phyloP scores from a whole-genome alignment of 164 flowering plant species.

The Aristolochia fimbriata region DNA sequence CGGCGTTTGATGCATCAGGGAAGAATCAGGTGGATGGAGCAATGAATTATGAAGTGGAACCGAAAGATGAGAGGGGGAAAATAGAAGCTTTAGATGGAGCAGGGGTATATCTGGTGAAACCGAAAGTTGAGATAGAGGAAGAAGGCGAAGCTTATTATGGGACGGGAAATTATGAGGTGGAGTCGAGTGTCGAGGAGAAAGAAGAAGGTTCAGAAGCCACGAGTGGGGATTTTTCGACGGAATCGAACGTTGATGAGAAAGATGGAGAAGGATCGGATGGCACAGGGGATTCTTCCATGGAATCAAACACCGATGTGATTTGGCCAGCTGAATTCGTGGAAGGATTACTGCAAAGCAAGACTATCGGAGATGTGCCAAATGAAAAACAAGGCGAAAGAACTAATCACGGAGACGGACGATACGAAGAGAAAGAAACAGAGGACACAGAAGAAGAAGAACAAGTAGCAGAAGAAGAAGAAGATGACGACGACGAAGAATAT shows the following conservation, averaged over 20 bases:
- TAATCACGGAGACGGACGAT: background rate
- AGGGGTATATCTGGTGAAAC: background rate
- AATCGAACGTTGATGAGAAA: background rate
- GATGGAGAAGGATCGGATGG: slow-evolving; percentile 16
- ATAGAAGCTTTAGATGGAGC: background rate
- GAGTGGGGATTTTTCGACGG: background rate
- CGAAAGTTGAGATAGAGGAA: background rate
- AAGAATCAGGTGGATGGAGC: background rate
- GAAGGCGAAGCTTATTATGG: background rate
- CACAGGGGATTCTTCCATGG: slow-evolving; percentile 17
- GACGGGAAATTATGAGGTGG: background rate
- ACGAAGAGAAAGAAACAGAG: background rate
- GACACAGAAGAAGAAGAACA: background rate
- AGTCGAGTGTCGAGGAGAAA: background rate
- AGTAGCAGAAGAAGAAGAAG: background rate
- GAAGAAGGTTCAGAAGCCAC: background rate
- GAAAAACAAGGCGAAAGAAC: background rate
- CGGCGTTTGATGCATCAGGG: background rate
- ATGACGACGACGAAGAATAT: background rate
- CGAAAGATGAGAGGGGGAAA: background rate
- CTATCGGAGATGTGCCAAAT: background rate
- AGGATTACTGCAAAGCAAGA: slow-evolving; percentile 2
- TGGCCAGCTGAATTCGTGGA: slow-evolving; percentile 25
- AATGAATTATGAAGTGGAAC: too few relatives aligned
- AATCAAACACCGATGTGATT: slow-evolving; percentile 17